Conservation (phyloP, 345 rosid species). For the Toxicodendron radicans region DNA sequence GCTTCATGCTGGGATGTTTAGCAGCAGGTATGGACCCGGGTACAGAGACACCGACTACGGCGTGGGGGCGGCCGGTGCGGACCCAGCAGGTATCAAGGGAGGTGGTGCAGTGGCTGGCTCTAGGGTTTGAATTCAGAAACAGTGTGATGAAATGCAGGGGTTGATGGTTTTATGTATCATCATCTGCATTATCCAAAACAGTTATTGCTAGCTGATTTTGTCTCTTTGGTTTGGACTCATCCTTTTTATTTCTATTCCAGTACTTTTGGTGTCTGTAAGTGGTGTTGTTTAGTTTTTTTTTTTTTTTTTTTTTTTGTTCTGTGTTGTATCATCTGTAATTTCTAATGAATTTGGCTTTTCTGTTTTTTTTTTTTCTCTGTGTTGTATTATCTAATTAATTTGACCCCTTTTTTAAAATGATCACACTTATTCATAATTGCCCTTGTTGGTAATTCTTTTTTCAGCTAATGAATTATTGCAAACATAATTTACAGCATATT, state of each 20-base stretch:
- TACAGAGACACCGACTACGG: conserved; percentile 64
- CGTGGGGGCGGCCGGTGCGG: conserved; percentile 30
- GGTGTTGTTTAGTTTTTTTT: not conserved
- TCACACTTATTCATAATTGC: too few relatives aligned
- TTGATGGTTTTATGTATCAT: not conserved
- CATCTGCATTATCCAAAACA: not conserved
- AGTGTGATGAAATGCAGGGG: not conserved
- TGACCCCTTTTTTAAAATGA: too few relatives aligned
- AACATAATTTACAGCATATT: too few relatives aligned
- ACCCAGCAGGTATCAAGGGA: conserved; percentile 32
- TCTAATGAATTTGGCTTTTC: not conserved
- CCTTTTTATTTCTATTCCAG: not conserved
- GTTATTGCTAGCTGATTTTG: not conserved
- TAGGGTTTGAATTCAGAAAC: conserved; percentile 28
- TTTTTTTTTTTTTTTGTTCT: not conserved
- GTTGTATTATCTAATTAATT: too few relatives aligned
- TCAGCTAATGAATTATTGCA: too few relatives aligned
- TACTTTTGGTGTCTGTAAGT: not conserved
- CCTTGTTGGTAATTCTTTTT: too few relatives aligned
- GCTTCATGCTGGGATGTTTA: conserved; percentile 72
- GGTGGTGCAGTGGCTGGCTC: conserved; percentile 22
- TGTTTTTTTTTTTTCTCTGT: too few relatives aligned
- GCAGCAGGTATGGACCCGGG: conserved; percentile 82
- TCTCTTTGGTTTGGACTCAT: not conserved
- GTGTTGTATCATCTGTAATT: not conserved